Evolutionary conservation across 2,329 filamentous ascomycete species (phyloP).

Genomic region (Knufia petricola): DNA sequence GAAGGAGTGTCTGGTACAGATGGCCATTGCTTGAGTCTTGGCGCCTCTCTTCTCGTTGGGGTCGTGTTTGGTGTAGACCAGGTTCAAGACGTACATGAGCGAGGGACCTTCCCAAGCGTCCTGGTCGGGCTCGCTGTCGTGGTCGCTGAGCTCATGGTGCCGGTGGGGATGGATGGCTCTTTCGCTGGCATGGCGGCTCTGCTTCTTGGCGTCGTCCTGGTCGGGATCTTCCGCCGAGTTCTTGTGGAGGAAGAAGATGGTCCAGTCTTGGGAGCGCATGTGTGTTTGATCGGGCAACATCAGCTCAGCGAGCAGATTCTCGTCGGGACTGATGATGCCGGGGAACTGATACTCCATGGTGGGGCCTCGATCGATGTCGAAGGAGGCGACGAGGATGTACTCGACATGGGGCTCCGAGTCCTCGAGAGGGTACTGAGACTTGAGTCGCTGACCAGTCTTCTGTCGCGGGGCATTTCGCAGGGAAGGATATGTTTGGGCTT

Average conservation of each 20-base stretch:
- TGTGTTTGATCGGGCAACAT: constrained; percentile 98
- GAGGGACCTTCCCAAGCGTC: constrained; percentile 71
- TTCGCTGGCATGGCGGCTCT: constrained; percentile 33
- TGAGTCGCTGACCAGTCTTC: constrained; percentile 43
- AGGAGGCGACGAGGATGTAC: constrained; percentile 93
- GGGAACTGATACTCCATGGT: constrained; percentile 99
- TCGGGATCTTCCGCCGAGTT: constrained; percentile 77
- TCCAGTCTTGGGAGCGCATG: constrained; percentile 93
- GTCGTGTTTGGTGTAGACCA: constrained; percentile 97
- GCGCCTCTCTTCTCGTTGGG: constrained; percentile 59
- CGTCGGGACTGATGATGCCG: constrained; percentile 86
- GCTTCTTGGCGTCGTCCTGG: constrained; percentile 37
- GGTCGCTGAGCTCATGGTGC: too few relatives aligned
- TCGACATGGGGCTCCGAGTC: constrained; percentile 88
- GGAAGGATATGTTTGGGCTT: too few relatives aligned
- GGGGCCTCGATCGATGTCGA: constrained; percentile 90
- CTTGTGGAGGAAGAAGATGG: constrained; percentile 97
- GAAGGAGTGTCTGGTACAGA: constrained; percentile 94
- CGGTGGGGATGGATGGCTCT: too few relatives aligned
- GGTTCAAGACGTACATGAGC: constrained; percentile 89
- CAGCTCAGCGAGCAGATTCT: constrained; percentile 94
- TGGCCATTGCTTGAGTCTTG: constrained; percentile 95
- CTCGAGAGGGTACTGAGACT: constrained; percentile 66
- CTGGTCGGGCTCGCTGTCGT: constrained; percentile 40
- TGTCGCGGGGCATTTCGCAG: constrained; percentile 42